Percentiles rank a stretch among this genome's conserved stretches.
phyloP scores from a whole-genome alignment of 805 yeast genomes.

The Monosporozyma servazzii region DNA sequence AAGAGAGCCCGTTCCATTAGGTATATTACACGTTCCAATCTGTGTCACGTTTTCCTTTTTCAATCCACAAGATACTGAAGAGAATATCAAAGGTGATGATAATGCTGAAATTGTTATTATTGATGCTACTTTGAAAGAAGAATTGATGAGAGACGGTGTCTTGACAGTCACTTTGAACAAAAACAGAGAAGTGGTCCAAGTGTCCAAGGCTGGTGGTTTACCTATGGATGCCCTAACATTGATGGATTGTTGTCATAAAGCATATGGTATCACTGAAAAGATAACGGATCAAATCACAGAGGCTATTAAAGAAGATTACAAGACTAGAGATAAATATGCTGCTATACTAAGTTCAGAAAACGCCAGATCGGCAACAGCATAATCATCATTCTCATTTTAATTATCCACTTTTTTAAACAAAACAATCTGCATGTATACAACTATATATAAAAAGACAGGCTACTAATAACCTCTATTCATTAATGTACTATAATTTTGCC shows the following conservation, averaged over 20 bases:
- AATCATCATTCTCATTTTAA: neutral
- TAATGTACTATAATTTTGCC: neutral
- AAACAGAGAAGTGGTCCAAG: slow-evolving; percentile 84
- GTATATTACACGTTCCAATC: slow-evolving; percentile 81
- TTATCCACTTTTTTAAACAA: neutral
- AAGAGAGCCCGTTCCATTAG: slow-evolving; percentile 77
- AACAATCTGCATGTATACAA: neutral
- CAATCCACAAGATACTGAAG: slow-evolving; percentile 55
- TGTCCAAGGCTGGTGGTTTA: slow-evolving; percentile 83
- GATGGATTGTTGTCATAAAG: slow-evolving; percentile 58
- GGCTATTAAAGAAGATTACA: slow-evolving; percentile 47
- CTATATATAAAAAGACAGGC: neutral
- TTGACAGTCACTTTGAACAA: slow-evolving; percentile 82
- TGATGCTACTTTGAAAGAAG: slow-evolving; percentile 76
- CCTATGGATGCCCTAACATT: slow-evolving; percentile 66
- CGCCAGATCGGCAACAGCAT: slow-evolving; percentile 17
- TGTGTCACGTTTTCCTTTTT: slow-evolving; percentile 85
- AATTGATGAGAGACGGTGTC: slow-evolving; percentile 62
- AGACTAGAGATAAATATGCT: slow-evolving; percentile 34
- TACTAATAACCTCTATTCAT: neutral
- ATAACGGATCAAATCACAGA: slow-evolving; percentile 56
- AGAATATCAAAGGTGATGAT: slow-evolving; percentile 59
- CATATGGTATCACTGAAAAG: slow-evolving; percentile 51
- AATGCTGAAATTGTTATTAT: slow-evolving; percentile 53
- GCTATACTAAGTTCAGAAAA: slow-evolving; percentile 29